A percentile compares a stretch with the other conserved stretches of the same genome.
These are phyloP conservation scores for Amanita muscaria DNA, from an alignment of 768 basidiomycete species.

Conservation along the genomic window DNA sequence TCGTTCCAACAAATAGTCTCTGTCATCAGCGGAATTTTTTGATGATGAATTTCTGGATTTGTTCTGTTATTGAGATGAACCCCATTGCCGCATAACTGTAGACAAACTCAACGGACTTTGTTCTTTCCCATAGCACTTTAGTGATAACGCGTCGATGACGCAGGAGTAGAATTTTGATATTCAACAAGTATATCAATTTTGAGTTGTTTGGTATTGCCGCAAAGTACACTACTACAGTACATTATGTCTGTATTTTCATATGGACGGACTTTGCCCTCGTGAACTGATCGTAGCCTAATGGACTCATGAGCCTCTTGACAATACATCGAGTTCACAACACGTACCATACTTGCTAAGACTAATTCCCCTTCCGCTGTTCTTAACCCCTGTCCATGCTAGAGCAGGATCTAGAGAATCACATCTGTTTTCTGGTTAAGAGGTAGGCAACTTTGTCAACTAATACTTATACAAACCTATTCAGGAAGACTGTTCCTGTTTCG, in stretches of 20 bases:
- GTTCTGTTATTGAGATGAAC: background rate
- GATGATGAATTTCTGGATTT: background rate
- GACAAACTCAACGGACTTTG: background rate
- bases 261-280: slow-evolving; percentile 75
- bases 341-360: slow-evolving; percentile 85
- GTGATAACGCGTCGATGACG: no score
- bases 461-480: slow-evolving; percentile 55
- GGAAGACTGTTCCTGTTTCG: slow-evolving; percentile 86
- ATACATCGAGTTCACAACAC: slow-evolving; percentile 14
- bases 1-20: background rate
- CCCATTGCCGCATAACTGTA: background rate
- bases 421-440: slow-evolving; percentile 23
- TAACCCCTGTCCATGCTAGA: slow-evolving; percentile 89
- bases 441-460: background rate
- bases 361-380: slow-evolving; percentile 86
- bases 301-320: background rate
- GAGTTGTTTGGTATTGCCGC: background rate
- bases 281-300: slow-evolving; percentile 73
- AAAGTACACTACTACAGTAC: background rate
- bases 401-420: slow-evolving; percentile 92
- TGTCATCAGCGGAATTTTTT: background rate
- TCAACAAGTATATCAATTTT: no score
- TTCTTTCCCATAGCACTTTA: slow-evolving; percentile 4
- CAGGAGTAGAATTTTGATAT: no score
- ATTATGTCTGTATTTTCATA: slow-evolving; percentile 42